Percentiles rank a stretch among this genome's conserved stretches.
phyloP scores from a whole-genome alignment of 495 filamentous ascomycete species.

The Penicillium soppii region DNA sequence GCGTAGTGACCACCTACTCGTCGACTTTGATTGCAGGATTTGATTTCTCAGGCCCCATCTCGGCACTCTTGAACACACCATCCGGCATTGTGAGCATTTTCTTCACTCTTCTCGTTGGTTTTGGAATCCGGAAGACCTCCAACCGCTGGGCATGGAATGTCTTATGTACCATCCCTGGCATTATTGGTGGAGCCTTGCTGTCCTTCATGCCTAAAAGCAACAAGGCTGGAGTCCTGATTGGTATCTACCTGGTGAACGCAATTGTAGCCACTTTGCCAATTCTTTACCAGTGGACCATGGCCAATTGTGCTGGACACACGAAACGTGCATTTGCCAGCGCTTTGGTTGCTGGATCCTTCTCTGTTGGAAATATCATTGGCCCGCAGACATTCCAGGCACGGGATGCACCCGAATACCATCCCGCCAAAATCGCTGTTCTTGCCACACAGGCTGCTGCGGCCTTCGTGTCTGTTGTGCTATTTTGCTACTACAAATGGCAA shows the following conservation, averaged over 20 bases:
- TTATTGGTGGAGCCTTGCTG: constrained; percentile 59
- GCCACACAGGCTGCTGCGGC: constrained; percentile 46
- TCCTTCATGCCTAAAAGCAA: constrained; percentile 53
- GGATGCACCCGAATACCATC: constrained; percentile 59
- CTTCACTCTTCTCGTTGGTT: constrained; percentile 54
- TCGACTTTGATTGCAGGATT: constrained; percentile 57
- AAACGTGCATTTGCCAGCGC: constrained; percentile 56
- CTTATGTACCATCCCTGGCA: constrained; percentile 42
- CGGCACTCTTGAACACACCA: constrained; percentile 64
- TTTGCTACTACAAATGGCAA: constrained; percentile 44
- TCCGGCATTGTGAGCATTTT: constrained; percentile 59
- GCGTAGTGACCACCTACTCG: constrained; percentile 62
- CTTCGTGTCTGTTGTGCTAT: constrained; percentile 37
- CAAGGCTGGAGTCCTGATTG: constrained; percentile 53
- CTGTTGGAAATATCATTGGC: constrained; percentile 64
- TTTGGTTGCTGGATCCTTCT: constrained; percentile 58
- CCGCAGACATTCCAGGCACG: constrained; percentile 61
- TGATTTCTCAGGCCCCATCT: constrained; percentile 49
- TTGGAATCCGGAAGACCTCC: constrained; percentile 39
- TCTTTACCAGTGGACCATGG: constrained; percentile 49
- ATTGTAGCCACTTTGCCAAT: constrained; percentile 42
- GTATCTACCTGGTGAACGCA: constrained; percentile 64
- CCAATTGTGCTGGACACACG: constrained; percentile 50
- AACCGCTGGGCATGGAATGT: constrained; percentile 53
- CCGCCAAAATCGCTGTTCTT: constrained; percentile 62